Evolutionary conservation across 495 filamentous ascomycete species (phyloP).

Genomic region (Penicillium flavigenum): DNA sequence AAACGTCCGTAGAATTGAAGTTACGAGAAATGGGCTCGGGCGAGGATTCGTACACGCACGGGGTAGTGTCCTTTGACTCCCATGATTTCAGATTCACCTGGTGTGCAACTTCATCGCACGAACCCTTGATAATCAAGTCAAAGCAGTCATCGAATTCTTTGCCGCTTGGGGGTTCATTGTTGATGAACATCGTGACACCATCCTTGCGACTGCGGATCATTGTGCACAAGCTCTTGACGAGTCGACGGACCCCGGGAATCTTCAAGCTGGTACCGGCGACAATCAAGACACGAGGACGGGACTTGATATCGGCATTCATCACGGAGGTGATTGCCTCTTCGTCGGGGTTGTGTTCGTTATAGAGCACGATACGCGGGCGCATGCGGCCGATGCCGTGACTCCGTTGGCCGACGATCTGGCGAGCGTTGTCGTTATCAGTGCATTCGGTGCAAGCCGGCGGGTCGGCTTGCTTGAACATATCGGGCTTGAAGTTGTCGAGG

Average conservation of each 20-base stretch:
- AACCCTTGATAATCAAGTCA: conserved; percentile 83
- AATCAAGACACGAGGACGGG: conserved; percentile 83
- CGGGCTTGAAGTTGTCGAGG: conserved; percentile 71
- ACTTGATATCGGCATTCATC: conserved; percentile 76
- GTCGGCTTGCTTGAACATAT: conserved; percentile 77
- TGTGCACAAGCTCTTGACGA: conserved; percentile 87
- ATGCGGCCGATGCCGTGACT: conserved; percentile 92
- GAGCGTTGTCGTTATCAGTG: conserved; percentile 68
- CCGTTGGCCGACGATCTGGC: conserved; percentile 78
- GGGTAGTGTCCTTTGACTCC: conserved; percentile 63
- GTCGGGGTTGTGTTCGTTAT: conserved; percentile 96
- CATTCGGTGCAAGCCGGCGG: conserved; percentile 82
- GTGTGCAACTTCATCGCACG: conserved; percentile 83
- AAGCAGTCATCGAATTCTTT: conserved; percentile 89
- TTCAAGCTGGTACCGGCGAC: conserved; percentile 95
- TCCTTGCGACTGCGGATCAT: conserved; percentile 75
- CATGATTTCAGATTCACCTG: conserved; percentile 61
- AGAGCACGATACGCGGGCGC: conserved; percentile 90
- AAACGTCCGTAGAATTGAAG: conserved; percentile 34
- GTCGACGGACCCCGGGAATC: conserved; percentile 83
- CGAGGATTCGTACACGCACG: conserved; percentile 14
- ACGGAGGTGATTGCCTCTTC: conserved; percentile 93
- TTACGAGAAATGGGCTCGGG: conserved; percentile 23
- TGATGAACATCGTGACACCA: conserved; percentile 94
- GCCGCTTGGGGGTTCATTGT: conserved; percentile 76